Percentiles rank a stretch among this genome's conserved stretches.
These are phyloP conservation scores for Teratosphaeria pseudoeucalypti DNA, from an alignment of 2,329 filamentous ascomycete species.

Conservation along the genomic window DNA sequence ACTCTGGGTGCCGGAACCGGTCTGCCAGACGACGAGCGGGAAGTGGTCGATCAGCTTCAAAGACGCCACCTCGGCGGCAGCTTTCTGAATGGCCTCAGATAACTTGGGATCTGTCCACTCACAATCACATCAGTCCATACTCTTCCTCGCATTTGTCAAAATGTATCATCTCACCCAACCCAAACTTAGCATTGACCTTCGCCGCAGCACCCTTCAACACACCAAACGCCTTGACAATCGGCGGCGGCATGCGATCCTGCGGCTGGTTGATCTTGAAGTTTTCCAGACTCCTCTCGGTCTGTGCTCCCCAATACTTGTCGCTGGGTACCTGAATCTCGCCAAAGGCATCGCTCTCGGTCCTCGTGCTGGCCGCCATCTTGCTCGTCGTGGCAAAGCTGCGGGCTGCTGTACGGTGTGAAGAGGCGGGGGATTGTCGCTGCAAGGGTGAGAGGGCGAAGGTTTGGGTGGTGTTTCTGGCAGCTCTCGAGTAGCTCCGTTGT, in stretches of 20 bases:
- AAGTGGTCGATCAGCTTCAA: conserved; percentile 95
- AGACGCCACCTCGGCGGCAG: conserved; percentile 82
- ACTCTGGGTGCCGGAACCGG: conserved; percentile 94
- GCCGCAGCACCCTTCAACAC: conserved; percentile 96
- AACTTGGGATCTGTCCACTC: conserved; percentile 61
- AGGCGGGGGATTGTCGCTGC: neutral
- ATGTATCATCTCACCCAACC: conserved; percentile 54
- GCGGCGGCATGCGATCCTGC: conserved; percentile 93
- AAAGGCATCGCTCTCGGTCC: conserved; percentile 94
- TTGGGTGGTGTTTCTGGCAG: neutral
- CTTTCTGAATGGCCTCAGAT: conserved; percentile 87
- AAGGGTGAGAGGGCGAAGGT: neutral
- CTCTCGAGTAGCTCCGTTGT: conserved; percentile 1
- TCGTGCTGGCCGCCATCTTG: conserved; percentile 38
- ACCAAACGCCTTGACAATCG: conserved; percentile 85
- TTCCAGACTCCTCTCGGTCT: conserved; percentile 88
- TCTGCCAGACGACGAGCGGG: conserved; percentile 98
- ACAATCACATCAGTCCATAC: neutral
- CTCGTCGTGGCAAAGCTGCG: conserved; percentile 13
- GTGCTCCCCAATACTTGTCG: conserved; percentile 97
- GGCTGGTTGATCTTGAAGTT: conserved; percentile 99
- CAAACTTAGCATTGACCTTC: conserved; percentile 88
- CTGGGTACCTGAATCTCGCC: conserved; percentile 85
- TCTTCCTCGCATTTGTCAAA: neutral
- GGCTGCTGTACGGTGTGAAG: neutral